Base-by-base conservation (phyloP, 1,139 yeast genomes). In the Saccharomycopsis hybrid region DNA sequence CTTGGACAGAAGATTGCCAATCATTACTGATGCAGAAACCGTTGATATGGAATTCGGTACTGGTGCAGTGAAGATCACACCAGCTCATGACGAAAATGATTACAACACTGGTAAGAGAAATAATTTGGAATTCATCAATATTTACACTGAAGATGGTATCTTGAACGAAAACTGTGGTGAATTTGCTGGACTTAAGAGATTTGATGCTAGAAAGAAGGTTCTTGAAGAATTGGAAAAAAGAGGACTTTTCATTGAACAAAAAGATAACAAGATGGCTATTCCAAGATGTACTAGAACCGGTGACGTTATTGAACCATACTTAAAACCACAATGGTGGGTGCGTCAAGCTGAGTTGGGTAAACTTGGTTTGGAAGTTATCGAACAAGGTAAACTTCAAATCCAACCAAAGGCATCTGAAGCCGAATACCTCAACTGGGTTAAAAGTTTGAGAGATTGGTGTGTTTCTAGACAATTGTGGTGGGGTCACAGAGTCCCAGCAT, bases 311-410 rank as follows among this genome's bases (percentile, higher is more conserved):
- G 98, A 92, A 73, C 98, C 98, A 51, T 73, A 88, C 62, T 76
- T 92, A 71, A 92, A 92, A 72, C 98, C 98, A 55, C 98, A 92
- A 74, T 92, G 98, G 98, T 92, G 97, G 97, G 97, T 92, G 58
- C 74, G 85, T 55, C 97, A 90, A 72, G 76, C 77, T 64, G 86
- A 82, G 54, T 88, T 88, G 87, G 98, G 98, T 50, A 73, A 76
- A 60, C 89, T 77, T 56, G 97, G 97, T 55, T 82, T 90, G 59
- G 75, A 80, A 54, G 97, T 90, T 51, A 97, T 92, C 56, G 80
- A 78, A 68, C 74, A 76, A 43, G 97, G 97, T 57, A 80, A 81
- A 54, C 79, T 92, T 61, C 78, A 80, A 53, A 88, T 92, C 62
- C 72, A 80, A 52, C 98, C 98, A 59, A 85, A 86, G 69, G 74